Percentiles rank a stretch among this genome's conserved stretches.
phyloP scores from a whole-genome alignment of 352 stramenopile species.

The Plasmopara viticola region DNA sequence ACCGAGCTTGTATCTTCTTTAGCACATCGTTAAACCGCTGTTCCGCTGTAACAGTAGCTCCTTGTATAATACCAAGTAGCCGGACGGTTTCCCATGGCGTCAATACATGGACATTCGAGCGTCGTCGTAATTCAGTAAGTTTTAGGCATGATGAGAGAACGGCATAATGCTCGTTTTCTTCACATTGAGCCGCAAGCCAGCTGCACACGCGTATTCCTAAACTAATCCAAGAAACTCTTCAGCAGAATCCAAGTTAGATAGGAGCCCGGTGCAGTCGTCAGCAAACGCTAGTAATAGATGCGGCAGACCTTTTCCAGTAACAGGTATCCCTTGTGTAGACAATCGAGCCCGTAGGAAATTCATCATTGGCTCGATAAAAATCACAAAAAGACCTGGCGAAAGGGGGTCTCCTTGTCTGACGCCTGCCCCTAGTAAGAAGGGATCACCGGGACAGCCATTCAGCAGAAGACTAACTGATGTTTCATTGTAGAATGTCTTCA shows the following conservation, averaged over 20 bases:
- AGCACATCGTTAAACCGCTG: background rate
- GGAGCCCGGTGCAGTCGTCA: constrained; percentile 9
- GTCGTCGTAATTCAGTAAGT: too few relatives aligned
- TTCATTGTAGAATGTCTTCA: too few relatives aligned
- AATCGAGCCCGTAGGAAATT: constrained; percentile 4
- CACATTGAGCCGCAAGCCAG: background rate
- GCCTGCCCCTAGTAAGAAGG: constrained; percentile 1
- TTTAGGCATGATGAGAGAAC: background rate
- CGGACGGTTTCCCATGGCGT: too few relatives aligned
- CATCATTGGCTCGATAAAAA: constrained; percentile 16
- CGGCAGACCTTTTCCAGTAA: background rate
- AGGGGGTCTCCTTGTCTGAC: constrained; percentile 14
- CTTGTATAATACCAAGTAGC: background rate
- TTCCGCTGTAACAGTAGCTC: background rate
- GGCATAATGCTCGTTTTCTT: too few relatives aligned
- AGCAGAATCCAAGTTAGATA: constrained; percentile 1
- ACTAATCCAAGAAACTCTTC: background rate
- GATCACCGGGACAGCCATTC: constrained; percentile 8
- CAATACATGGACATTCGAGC: too few relatives aligned
- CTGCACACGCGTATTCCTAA: background rate
- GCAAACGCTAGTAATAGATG: constrained; percentile 7
- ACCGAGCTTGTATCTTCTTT: background rate
- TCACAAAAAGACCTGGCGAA: constrained; percentile 8
- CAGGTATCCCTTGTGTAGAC: background rate
- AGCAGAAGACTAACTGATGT: constrained; percentile 9